Percentiles rank a stretch among this genome's conserved stretches.
These are phyloP conservation scores for Graphilbum ipis-grandicollis DNA, from an alignment of 2,329 filamentous ascomycete species.

Conservation along the genomic window DNA sequence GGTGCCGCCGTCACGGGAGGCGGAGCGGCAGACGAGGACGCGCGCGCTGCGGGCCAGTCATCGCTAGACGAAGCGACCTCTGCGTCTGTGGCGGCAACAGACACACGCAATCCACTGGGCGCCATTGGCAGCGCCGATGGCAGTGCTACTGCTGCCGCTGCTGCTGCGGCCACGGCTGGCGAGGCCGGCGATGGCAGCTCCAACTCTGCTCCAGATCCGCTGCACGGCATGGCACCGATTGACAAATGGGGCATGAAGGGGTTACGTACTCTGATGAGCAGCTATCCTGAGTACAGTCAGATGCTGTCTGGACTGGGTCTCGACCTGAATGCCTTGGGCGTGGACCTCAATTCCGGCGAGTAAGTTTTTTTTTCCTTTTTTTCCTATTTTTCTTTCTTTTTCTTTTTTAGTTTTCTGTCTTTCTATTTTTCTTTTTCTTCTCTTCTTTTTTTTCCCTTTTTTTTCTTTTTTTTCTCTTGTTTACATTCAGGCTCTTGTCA, in stretches of 20 bases:
- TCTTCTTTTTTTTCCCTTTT: too few relatives aligned
- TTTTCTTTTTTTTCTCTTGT: too few relatives aligned
- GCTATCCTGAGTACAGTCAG: slow-evolving; percentile 44
- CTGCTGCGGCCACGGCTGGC: too few relatives aligned
- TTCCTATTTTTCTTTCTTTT: too few relatives aligned
- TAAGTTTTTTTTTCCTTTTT: too few relatives aligned
- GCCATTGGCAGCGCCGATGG: slow-evolving; percentile 26
- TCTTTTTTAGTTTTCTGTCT: too few relatives aligned
- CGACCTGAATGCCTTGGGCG: slow-evolving; percentile 36
- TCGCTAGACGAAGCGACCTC: background rate
- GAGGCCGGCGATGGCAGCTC: slow-evolving; percentile 10
- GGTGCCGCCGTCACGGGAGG: too few relatives aligned
- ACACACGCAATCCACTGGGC: slow-evolving; percentile 24
- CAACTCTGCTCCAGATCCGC: slow-evolving; percentile 32
- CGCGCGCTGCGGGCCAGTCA: slow-evolving; percentile 11
- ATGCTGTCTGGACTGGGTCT: slow-evolving; percentile 42
- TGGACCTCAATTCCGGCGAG: slow-evolving; percentile 41
- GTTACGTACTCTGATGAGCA: slow-evolving; percentile 44
- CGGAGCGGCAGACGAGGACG: slow-evolving; percentile 21
- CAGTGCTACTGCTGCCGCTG: slow-evolving; percentile 2
- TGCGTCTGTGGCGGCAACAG: slow-evolving; percentile 14
- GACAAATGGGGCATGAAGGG: slow-evolving; percentile 52
- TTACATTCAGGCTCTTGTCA: slow-evolving; percentile 37
- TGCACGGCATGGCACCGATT: slow-evolving; percentile 41
- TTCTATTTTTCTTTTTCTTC: too few relatives aligned